Base-by-base conservation (phyloP, 352 stramenopile species). In the Phytophthora sansomeana region DNA sequence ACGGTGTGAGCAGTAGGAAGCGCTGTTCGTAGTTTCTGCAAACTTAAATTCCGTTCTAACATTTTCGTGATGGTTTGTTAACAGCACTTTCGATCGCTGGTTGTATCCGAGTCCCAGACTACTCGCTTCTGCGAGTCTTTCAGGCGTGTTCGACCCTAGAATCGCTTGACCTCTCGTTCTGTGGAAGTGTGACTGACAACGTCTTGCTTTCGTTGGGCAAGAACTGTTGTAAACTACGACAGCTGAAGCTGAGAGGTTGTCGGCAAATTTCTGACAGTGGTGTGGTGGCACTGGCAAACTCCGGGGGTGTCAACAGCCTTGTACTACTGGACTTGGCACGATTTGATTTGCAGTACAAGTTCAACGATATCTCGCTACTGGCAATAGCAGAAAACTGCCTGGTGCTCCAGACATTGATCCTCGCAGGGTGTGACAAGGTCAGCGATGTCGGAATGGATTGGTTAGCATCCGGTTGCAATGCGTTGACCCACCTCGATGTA, bases 361-460 rank as follows among this genome's bases (percentile, higher is more conserved):
- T 98, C 47, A 97, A 91, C 36, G 95, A 98, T 67, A 89, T 98
- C 29, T 81, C 87, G 7, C 65, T 98, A 9, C 66, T 98, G 28
- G 77, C 92, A 10, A 68, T 98, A 42, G 80, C 71, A 1, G 77
- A 92, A n/a, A 78, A 81, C 19, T 92, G 77, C 13, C 46, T 58
- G 14, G 51, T 83, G 19, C 73, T 93, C 3, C 71, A 90, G 32
- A 82, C 61, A 7, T 52, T 91, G 2, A 66, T 78, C 17, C 62
- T 98, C 3, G 63, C 78, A n/a, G 94, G 95, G 16, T 98, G 93
- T 54, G 85, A 96, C 38, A 85, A 93, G 68, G 66, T 98, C 44
- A 96, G 89, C 6, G 94, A 98, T 68, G 94, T 97, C 14, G 94
- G 96, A 0, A 62, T 98, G 13, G 95, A 83, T 33, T 98, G 93